Evolutionary conservation across 768 basidiomycete species (phyloP), one percentile per base, ranked within the genome.

Genomic region (Hemileccinum impolitum): DNA sequence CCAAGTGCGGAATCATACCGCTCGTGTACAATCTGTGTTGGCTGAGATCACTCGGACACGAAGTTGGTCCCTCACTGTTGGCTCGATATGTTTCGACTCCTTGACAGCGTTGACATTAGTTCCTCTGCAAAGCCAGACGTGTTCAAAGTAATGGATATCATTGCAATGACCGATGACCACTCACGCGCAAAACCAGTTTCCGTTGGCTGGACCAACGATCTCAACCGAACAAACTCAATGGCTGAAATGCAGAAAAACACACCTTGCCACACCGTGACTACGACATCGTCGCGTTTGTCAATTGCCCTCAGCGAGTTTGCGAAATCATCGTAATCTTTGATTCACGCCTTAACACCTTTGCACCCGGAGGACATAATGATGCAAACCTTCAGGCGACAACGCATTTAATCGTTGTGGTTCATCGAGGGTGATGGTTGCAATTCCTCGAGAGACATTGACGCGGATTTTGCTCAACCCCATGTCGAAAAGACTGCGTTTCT

Each of bases 111-210:
- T 77, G 13, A 84, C 80, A 57, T 82, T 70, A 4, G 84, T 84
- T 4, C 84, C 85, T 17, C 85, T 86, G 53, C 31, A 26, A 32
- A 43, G 37, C 10, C 38, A 30, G 25, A 6, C 31, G 51, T 28
- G 46, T 50, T 14, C 31, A 43, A 18, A 8, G 40, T 32, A 5
- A 9, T 15, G 43, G 28, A 17, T 39, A 42, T 26, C 26, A 15
- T 28, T 6, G 31, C 25, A 5, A 11, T n/a, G 14, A 36, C n/a
- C 21, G 36, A 41, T 48, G 36, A 28, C 4, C 15, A 67, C 83
- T 59, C 61, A 86, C 85, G 85, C 77, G 70, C 83, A 87, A 64
- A 87, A 87, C 84, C 84, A 87, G 52, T 72, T 77, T 3, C 85
- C 85, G 30, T 72, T 81, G 10, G 81, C 85, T 85, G 39, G 4